Conservation (phyloP, 1,284 basidiomycete species). For the Termitomyces sp. region DNA sequence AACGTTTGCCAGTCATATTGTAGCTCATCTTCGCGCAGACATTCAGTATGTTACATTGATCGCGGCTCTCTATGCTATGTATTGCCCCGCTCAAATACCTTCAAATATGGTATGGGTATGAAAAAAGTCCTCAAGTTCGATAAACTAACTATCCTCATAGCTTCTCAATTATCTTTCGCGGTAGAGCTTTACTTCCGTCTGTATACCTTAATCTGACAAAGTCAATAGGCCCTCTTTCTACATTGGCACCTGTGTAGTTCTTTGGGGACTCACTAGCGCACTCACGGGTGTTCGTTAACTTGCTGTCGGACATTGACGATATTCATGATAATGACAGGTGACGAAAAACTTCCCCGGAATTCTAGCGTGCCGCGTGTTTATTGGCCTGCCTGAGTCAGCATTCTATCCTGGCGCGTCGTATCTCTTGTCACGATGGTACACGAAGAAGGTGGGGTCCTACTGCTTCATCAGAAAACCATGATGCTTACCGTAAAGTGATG, state of each 20-base stretch:
- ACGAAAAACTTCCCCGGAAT: conserved; percentile 53
- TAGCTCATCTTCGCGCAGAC: conserved; percentile 29
- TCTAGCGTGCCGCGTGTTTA: conserved; percentile 53
- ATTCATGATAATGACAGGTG: conserved; percentile 30
- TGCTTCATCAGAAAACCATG: not conserved
- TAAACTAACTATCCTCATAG: conserved; percentile 24
- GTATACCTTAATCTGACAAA: not conserved
- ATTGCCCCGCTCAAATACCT: conserved; percentile 58
- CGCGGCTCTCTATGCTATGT: conserved; percentile 56
- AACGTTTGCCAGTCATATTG: too few species aligned
- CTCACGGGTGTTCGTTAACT: conserved; percentile 48
- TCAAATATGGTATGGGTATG: conserved; percentile 51
- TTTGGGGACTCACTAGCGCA: conserved; percentile 59
- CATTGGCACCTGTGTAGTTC: conserved; percentile 56
- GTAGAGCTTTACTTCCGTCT: conserved; percentile 21
- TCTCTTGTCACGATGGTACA: conserved; percentile 62
- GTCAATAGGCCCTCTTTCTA: conserved; percentile 51
- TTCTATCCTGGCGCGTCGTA: conserved; percentile 63
- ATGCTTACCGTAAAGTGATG: not conserved
- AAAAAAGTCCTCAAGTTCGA: not conserved
- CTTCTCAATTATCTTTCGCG: conserved; percentile 49
- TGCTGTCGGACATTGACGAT: not conserved
- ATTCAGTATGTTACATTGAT: conserved; percentile 55
- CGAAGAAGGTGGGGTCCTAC: conserved; percentile 39
- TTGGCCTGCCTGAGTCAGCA: conserved; percentile 61